Base-by-base conservation (phyloP, 495 filamentous ascomycete species). In the Tirmania nivea region DNA sequence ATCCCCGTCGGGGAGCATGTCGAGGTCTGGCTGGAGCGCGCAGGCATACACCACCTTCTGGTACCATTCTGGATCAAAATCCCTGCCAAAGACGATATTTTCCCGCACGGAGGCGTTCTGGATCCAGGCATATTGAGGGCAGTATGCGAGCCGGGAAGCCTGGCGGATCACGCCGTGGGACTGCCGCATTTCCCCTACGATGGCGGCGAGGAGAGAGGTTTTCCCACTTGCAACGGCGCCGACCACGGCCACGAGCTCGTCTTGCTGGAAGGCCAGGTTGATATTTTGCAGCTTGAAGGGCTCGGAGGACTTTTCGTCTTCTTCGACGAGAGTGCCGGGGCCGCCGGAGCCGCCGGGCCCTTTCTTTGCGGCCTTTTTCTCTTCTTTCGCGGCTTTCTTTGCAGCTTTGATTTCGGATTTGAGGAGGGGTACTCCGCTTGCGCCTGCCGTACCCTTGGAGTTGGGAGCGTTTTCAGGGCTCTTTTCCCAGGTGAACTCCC, bases 61-160 rank as follows among this genome's bases (percentile, higher is more conserved):
- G 55, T 83, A 83, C 82, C 81, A 86, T 0, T 66, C 59, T 25
- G 64, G 66, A 45, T 85, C 70, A 69, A 78, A 78, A 0, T 86
- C 77, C 59, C 83, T 85, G 1, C 89, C 89, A 59, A 97, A 95
- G 1, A 92, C 63, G 53, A 97, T 90, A 59, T 97, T 97, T 52
- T 93, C 75, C 54, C 74, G 78, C 6, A 95, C 79, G 12, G 79
- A 81, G 0, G 86, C 71, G 60, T 95, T 97, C 61, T 95, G 88
- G 49, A 97, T 95, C 90, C 90, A 97, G 3, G 90, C 84, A 62
- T 90, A 93, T 61, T 97, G 90, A 0, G 90, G 86, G 59, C 90
- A 97, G 59, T 92, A 94, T 0, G 87, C 83, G 50, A 87, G 69
- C 1, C 77, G 77, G 1, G 83, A 83, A 49, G 87, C 85, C 52